Percentiles rank a stretch among this genome's conserved stretches.
Conservation (phyloP, 176 grass and related monocot species). For the Miscanthus lutarioriparius region DNA sequence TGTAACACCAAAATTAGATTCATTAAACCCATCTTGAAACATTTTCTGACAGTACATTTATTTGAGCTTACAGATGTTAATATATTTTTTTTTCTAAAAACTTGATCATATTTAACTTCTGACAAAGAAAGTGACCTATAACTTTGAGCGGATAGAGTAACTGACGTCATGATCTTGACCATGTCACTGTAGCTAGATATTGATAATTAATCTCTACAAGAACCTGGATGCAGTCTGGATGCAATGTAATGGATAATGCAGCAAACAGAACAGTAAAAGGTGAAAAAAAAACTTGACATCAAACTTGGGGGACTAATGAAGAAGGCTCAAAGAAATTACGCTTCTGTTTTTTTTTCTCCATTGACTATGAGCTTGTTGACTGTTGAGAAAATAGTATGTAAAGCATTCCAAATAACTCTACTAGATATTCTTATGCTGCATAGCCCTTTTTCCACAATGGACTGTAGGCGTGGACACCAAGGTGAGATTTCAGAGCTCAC, state of each 20-base stretch:
- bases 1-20: neutral
- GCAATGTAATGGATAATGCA: neutral
- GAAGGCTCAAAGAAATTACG: neutral
- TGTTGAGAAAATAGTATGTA: neutral
- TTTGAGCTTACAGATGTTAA: neutral
- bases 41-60: neutral
- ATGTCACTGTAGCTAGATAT: neutral
- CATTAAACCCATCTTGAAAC: neutral
- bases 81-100: too few relatives aligned
- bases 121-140: neutral
- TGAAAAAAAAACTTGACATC: slow-evolving; percentile 13
- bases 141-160: neutral
- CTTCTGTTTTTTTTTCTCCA: neutral
- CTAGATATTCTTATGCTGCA: neutral
- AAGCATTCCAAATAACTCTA: neutral
- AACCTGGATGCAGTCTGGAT: neutral
- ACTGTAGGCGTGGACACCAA: neutral
- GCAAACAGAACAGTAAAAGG: neutral
- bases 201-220: slow-evolving; percentile 1
- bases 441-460: neutral
- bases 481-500: neutral
- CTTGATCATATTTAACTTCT: neutral
- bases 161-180: neutral
- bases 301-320: neutral
- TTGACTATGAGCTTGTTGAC: neutral